Conservation (phyloP, 805 yeast species). For the Candida maesae region DNA sequence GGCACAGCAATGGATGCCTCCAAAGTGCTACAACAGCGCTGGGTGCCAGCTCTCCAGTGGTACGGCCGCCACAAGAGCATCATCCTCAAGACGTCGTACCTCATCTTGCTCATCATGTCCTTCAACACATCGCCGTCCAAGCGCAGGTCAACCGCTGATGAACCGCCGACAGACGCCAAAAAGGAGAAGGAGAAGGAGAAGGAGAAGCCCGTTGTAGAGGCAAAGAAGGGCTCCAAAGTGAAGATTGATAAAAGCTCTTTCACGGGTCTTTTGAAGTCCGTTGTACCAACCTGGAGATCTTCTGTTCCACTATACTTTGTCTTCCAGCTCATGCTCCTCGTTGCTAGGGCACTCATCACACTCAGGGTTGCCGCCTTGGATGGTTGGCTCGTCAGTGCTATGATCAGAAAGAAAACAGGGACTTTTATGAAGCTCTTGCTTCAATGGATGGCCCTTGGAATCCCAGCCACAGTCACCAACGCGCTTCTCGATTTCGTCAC, state of each 20-base stretch:
- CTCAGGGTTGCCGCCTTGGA: constrained; percentile 83
- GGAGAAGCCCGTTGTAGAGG: not conserved
- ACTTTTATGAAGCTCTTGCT: constrained; percentile 59
- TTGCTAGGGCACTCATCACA: constrained; percentile 68
- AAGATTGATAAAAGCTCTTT: constrained; percentile 15
- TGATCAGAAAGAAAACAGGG: constrained; percentile 66
- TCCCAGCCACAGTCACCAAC: constrained; percentile 82
- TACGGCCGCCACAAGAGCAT: constrained; percentile 25
- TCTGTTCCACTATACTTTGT: constrained; percentile 23
- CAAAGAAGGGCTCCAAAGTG: not conserved
- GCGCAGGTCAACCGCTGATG: constrained; percentile 1
- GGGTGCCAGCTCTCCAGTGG: constrained; percentile 18
- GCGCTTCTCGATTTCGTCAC: constrained; percentile 63
- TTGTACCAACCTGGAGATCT: constrained; percentile 25
- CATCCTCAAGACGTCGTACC: constrained; percentile 26
- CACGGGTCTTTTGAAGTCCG: constrained; percentile 12
- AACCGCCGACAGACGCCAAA: not conserved
- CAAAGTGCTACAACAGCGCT: no score
- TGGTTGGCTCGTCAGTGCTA: constrained; percentile 77
- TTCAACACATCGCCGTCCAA: constrained; percentile 20
- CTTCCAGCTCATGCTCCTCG: constrained; percentile 40
- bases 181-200: not conserved
- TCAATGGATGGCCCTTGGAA: constrained; percentile 79
- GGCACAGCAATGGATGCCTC: constrained; percentile 5
- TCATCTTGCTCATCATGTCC: constrained; percentile 24